These are phyloP conservation scores for Raphanus hybrid DNA, from an alignment of 441 rosid genomes.

Conservation along the genomic window DNA sequence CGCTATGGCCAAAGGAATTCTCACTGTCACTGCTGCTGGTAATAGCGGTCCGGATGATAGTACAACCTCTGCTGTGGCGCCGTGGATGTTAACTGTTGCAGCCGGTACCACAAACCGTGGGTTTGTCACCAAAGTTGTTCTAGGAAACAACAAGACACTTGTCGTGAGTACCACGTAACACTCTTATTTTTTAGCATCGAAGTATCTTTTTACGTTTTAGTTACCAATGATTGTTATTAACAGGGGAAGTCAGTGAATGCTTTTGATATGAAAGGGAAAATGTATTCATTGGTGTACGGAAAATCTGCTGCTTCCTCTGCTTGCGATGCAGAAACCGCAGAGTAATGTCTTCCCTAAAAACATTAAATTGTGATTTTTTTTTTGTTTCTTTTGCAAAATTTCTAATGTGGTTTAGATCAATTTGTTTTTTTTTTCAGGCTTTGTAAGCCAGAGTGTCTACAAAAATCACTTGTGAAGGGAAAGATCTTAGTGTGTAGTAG, in stretches of 20 bases:
- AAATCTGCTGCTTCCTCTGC: not conserved
- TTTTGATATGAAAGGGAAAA: slow-evolving; percentile 32
- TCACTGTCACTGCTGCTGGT: slow-evolving; percentile 46
- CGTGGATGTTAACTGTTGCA: slow-evolving; percentile 52
- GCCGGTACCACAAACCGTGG: slow-evolving; percentile 48
- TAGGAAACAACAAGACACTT: slow-evolving; percentile 44
- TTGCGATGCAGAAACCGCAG: not conserved
- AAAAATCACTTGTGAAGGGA: slow-evolving; percentile 35
- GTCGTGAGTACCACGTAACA: slow-evolving; percentile 34
- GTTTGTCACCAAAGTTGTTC: slow-evolving; percentile 46
- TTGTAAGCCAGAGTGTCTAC: slow-evolving; percentile 19
- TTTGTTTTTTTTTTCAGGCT: slow-evolving; percentile 17
- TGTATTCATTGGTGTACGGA: slow-evolving; percentile 38
- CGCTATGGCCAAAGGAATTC: slow-evolving; percentile 52
- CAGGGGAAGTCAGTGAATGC: slow-evolving; percentile 47
- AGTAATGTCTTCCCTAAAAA: slow-evolving; percentile 20
- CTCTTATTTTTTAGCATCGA: not conserved
- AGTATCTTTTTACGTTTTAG: not conserved
- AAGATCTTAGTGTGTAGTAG: slow-evolving; percentile 39
- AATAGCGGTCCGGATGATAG: slow-evolving; percentile 8
- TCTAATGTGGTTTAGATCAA: not conserved
- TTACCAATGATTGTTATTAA: not conserved
- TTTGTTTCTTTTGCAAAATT: not conserved
- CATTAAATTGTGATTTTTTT: not conserved
- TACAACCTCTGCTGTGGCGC: slow-evolving; percentile 35